These are phyloP conservation scores for Herpetospermum pedunculosum DNA, from an alignment of 306 rosid species.

Conservation along the genomic window DNA sequence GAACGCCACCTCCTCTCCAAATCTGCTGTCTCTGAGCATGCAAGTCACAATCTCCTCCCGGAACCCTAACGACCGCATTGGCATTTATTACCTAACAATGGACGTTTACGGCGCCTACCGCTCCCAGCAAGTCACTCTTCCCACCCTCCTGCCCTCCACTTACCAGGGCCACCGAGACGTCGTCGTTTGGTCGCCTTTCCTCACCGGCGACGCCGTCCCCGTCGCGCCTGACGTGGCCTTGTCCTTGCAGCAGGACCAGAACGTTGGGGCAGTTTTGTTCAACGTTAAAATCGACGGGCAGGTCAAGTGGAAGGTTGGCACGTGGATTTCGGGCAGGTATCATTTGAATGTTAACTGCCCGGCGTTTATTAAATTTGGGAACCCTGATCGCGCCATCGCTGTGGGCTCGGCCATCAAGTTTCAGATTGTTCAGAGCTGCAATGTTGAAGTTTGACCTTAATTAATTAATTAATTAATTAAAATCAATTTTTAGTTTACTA, in stretches of 20 bases:
- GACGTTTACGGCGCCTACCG: conserved; percentile 41
- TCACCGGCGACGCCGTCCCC: conserved; percentile 35
- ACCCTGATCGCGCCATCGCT: conserved; percentile 4
- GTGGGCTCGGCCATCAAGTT: conserved; percentile 34
- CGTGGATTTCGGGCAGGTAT: conserved; percentile 56
- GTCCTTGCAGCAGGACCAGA: conserved; percentile 35
- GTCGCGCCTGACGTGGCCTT: conserved; percentile 30
- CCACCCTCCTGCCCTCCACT: conserved; percentile 29
- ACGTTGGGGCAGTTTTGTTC: conserved; percentile 28
- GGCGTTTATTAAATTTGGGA: conserved; percentile 38
- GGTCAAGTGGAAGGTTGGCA: conserved; percentile 71
- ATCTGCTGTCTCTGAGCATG: conserved; percentile 32
- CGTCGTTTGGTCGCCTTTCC: conserved; percentile 62
- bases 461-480: background rate
- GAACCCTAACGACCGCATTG: conserved; percentile 53
- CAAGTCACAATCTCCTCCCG: conserved; percentile 44
- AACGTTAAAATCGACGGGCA: conserved; percentile 40
- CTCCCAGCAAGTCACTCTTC: conserved; percentile 44
- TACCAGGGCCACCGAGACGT: conserved; percentile 60
- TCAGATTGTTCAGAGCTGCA: conserved; percentile 42
- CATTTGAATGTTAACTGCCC: conserved; percentile 56
- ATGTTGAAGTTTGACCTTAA: conserved; percentile 37
- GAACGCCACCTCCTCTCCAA: conserved; percentile 24
- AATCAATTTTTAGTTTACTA: background rate
- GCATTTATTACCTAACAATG: conserved; percentile 35